These are phyloP conservation scores for Aspergillus brasiliensis DNA, from an alignment of 2,329 filamentous ascomycete species.

Conservation along the genomic window DNA sequence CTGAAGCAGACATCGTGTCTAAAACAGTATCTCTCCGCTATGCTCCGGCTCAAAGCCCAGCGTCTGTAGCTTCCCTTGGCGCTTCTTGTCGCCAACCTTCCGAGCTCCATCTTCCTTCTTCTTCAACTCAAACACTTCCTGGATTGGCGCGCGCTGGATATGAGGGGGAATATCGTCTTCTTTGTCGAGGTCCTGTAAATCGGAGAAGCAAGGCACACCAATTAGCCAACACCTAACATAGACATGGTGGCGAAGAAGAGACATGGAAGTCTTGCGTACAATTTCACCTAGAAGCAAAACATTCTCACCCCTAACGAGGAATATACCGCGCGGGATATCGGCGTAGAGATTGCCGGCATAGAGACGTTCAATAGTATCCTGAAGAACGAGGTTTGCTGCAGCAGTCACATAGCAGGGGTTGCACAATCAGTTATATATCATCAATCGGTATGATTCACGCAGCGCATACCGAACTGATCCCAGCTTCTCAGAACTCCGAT, in stretches of 20 bases:
- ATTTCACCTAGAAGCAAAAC: conserved; percentile 95
- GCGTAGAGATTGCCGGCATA: conserved; percentile 76
- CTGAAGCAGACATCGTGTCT: conserved; percentile 28
- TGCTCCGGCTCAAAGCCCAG: conserved; percentile 89
- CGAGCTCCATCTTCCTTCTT: conserved; percentile 70
- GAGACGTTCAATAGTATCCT: conserved; percentile 87
- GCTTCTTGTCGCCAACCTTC: conserved; percentile 72
- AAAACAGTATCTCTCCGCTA: conserved; percentile 72
- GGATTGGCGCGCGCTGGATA: conserved; percentile 66
- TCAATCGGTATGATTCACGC: no score
- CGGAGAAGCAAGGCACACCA: background rate
- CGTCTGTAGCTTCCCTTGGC: conserved; percentile 69
- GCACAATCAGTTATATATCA: background rate
- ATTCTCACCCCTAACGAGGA: conserved; percentile 93
- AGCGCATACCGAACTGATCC: conserved; percentile 87
- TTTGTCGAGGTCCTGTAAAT: conserved; percentile 77
- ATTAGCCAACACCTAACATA: background rate
- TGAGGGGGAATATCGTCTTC: conserved; percentile 81
- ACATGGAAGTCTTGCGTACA: conserved; percentile 39
- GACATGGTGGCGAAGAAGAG: background rate
- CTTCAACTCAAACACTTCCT: conserved; percentile 71
- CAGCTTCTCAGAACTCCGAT: conserved; percentile 91
- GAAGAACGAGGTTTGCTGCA: conserved; percentile 88
- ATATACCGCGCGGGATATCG: conserved; percentile 82
- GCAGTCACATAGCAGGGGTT: background rate